A percentile compares a stretch with the other conserved stretches of the same genome.
phyloP scores from a whole-genome alignment of 2,329 filamentous ascomycete genomes.

The Pseudocercospora eumusae region DNA sequence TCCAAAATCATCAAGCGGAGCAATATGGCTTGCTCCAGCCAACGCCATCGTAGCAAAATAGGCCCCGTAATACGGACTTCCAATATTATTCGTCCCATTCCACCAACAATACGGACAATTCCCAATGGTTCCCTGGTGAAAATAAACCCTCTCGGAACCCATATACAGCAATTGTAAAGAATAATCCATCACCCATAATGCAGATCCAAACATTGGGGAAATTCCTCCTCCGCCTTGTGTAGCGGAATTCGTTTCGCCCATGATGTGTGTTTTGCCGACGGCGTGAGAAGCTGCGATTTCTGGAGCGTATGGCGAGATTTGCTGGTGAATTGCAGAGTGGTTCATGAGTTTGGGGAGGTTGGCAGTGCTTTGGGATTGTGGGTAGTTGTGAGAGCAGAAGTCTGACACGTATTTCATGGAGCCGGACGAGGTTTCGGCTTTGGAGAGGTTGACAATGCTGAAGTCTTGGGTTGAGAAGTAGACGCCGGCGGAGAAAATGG shows the following conservation, averaged over 20 bases:
- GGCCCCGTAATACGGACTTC: constrained; percentile 56
- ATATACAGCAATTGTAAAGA: constrained; percentile 12
- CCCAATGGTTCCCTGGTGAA: constrained; percentile 55
- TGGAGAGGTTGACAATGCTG: constrained; percentile 2
- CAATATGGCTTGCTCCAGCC: constrained; percentile 48
- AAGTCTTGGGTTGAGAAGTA: constrained; percentile 9
- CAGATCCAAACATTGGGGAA: constrained; percentile 53
- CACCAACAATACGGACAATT: constrained; percentile 56
- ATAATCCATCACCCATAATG: constrained; percentile 56
- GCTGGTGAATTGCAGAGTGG: constrained; percentile 46
- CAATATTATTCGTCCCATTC: constrained; percentile 50
- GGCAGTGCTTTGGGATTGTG: constrained; percentile 36
- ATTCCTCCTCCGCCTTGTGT: constrained; percentile 44
- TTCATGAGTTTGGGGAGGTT: constrained; percentile 44
- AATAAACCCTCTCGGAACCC: constrained; percentile 41
- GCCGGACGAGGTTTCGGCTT: neutral
- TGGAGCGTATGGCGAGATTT: constrained; percentile 45
- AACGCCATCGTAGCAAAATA: constrained; percentile 52
- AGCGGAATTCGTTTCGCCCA: constrained; percentile 55
- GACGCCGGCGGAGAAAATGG: constrained; percentile 13
- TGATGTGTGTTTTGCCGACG: constrained; percentile 49
- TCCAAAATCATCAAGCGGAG: constrained; percentile 52
- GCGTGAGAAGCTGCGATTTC: constrained; percentile 46
- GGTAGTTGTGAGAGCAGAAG: constrained; percentile 50
- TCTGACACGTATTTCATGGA: constrained; percentile 9